Base-by-base conservation (phyloP, 805 yeast genomes). In the Ogataea parapolymorpha region DNA sequence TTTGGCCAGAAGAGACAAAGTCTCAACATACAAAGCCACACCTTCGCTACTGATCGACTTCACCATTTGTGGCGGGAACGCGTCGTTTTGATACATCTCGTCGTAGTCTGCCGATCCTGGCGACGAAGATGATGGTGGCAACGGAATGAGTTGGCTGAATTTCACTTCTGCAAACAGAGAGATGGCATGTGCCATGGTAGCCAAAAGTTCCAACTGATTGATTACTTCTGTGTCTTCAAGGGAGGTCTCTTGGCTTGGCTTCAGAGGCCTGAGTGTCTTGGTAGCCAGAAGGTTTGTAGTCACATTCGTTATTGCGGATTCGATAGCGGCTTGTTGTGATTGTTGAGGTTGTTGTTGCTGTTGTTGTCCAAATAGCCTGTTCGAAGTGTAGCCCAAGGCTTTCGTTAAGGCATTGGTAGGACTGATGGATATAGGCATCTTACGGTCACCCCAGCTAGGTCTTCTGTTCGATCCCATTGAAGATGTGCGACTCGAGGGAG, bases 111-210 rank as follows among this genome's bases (percentile, higher is more conserved):
- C 42, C n/a, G 42, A 27, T 14, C 32, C 43, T 11, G 35, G 42
- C 4, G 54, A 39, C 13, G 49, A 40, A 4, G 68, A 62, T 1
- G 79, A 75, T 0, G 82, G 82, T 1, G 87, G 83, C 18, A 80
- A 68, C 8, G 96, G 96, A 26, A 84, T 77, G 51, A 90, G 69
- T 65, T 91, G 97, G 30, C 83, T 73, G 54, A 82, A 87, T 62
- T 93, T 93, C 20, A 88, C 89, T 51, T 89, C 96, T 0, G 97
- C 98, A 67, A 83, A 89, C 24, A 88, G 70, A 48, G 82, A 80
- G 15, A 93, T 80, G 0, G 95, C 95, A 57, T 89, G 93, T 0
- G 96, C 88, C 66, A 88, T 89, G 1, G 96, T 88, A 2, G 95
- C 88, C 32, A 88, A 66, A 1, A 79, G 70, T 59, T 89, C 96